Evolutionary conservation across 2,329 filamentous ascomycete species (phyloP), one percentile per base, ranked within the genome.

Genomic region (Aspergillus luchuensis): DNA sequence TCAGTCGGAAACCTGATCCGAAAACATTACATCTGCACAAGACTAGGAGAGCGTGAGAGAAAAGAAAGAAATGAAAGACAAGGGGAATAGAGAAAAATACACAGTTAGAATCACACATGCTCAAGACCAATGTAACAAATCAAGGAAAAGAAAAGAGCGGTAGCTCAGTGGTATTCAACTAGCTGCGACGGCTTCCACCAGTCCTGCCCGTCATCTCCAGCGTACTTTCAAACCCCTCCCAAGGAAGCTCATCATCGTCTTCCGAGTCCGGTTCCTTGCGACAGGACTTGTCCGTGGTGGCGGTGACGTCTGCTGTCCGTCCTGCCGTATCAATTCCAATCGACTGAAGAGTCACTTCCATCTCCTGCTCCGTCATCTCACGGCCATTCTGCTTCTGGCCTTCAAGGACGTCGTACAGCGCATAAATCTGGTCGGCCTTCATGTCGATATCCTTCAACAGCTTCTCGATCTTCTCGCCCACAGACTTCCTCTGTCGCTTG

Each of bases 371-470:
- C 1, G 80, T 84, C 82, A 90, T 88, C 64, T 84, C 81, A 69
- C 86, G 84, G 0, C 87, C 87, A 2, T 83, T 82, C 36, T 81
- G 81, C 78, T 90, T 91, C 73, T 93, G 90, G 5, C 89, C 91
- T 75, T 94, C 91, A 0, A 95, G 81, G 1, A 95, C 91, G 73
- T 96, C 92, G 68, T 93, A 91, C 13, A 96, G 81, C 45, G 86
- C 85, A 76, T 96, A 96, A 45, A 96, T 88, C 74, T 93, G 90
- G 63, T 91, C 89, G 25, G 87, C 87, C 76, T 93, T 92, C 69
- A 84, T 82, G 69, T 92, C 89, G 23, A 92, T 85, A 56, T 85
- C 82, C 62, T 82, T 82, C 45, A 89, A 79, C 19, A 92, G 71
- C 21, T 79, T 79, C 62, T 87, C 82, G 38, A 94, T 88, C 58